These are phyloP conservation scores for Xylaria telfairii DNA, from an alignment of 495 filamentous ascomycete species.

Conservation along the genomic window DNA sequence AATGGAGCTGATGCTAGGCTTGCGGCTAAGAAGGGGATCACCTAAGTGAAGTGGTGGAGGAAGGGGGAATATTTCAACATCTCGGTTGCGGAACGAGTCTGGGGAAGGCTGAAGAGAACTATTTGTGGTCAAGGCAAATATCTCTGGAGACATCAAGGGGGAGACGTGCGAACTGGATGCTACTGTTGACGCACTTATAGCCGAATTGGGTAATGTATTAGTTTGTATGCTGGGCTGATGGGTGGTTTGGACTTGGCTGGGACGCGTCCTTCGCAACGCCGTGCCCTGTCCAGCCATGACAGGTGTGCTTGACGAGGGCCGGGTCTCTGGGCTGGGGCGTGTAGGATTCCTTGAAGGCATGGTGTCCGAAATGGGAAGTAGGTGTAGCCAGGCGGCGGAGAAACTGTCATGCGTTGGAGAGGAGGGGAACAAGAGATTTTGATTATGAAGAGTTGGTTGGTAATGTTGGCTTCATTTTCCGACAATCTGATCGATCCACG, in stretches of 20 bases:
- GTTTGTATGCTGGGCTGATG: conserved; percentile 42
- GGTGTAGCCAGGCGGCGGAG: conserved; percentile 35
- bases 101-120: conserved; percentile 52
- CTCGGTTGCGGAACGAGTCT: conserved; percentile 39
- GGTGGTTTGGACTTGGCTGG: conserved; percentile 49
- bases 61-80: conserved; percentile 38
- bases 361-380: conserved; percentile 37
- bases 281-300: conserved; percentile 36
- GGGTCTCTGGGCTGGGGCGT: conserved; percentile 35
- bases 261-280: conserved; percentile 44
- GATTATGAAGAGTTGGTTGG: conserved; percentile 40
- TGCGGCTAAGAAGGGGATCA: conserved; percentile 50
- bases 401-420: conserved; percentile 35
- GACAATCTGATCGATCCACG: conserved; percentile 40
- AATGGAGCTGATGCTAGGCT: conserved; percentile 46
- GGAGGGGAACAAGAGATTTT: conserved; percentile 19
- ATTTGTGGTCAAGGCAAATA: conserved; percentile 44
- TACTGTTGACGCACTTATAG: conserved; percentile 51
- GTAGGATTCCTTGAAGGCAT: conserved; percentile 44
- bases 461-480: conserved; percentile 43
- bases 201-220: conserved; percentile 43
- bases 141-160: conserved; percentile 48
- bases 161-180: conserved; percentile 51
- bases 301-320: conserved; percentile 37
- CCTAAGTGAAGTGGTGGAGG: conserved; percentile 48